These are phyloP conservation scores for Parachaetomium inaequale DNA, from an alignment of 495 filamentous ascomycete genomes.

Conservation along the genomic window DNA sequence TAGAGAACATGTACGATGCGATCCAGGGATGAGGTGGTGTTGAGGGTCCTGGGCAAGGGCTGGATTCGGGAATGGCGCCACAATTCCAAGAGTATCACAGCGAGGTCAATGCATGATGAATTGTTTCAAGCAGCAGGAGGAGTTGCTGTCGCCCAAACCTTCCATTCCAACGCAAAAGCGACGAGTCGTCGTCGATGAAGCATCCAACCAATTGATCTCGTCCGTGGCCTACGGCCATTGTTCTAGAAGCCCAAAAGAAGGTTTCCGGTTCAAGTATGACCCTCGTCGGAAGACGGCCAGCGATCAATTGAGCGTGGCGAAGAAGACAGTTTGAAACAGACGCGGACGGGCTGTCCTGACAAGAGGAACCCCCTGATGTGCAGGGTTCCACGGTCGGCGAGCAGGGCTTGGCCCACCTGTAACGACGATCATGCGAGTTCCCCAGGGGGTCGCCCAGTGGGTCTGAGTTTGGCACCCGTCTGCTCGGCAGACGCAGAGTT, in stretches of 20 bases:
- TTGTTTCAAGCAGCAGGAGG: neutral
- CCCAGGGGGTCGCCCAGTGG: neutral
- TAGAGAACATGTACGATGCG: neutral
- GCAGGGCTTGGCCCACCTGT: neutral
- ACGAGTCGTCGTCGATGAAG: neutral
- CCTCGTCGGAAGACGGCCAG: too few species aligned
- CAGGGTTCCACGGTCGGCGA: neutral
- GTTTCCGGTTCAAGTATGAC: too few species aligned
- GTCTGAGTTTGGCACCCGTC: neutral
- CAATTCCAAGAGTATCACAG: neutral
- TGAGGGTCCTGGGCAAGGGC: neutral
- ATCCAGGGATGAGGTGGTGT: neutral
- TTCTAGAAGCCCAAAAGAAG: slow-evolving; percentile 6
- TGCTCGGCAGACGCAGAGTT: neutral
- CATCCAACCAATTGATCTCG: too few species aligned
- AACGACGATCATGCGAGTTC: slow-evolving; percentile 15
- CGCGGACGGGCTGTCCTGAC: neutral
- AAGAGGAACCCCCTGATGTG: slow-evolving; percentile 2
- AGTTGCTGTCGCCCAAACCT: neutral
- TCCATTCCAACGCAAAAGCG: neutral
- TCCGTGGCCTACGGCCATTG: too few species aligned
- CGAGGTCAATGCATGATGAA: neutral
- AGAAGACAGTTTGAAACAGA: neutral
- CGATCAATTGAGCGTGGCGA: neutral
- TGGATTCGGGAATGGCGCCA: too few species aligned